phyloP scores from a whole-genome alignment of 768 basidiomycete species.

The Cubamyces lactineus region DNA sequence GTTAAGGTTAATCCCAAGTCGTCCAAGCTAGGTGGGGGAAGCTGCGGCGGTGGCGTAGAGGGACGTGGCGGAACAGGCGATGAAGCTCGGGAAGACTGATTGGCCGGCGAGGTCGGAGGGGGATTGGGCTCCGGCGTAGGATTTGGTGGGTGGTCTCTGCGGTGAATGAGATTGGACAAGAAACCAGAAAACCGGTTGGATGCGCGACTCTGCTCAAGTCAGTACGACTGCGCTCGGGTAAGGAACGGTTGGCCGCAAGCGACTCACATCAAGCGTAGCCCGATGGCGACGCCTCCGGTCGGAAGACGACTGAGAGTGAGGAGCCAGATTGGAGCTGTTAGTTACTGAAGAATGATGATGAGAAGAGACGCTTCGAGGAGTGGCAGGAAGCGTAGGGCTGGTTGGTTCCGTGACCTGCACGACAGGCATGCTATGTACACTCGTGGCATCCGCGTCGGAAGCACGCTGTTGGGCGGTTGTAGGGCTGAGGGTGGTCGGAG shows the following conservation, averaged over 20 bases:
- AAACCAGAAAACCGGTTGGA: constrained; percentile 85
- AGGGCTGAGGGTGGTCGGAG: constrained; percentile 39
- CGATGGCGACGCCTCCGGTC: constrained; percentile 45
- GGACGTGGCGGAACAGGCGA: constrained; percentile 60
- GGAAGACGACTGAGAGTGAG: constrained; percentile 20
- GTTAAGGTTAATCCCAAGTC: constrained; percentile 79
- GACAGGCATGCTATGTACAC: constrained; percentile 62
- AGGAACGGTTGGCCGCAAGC: constrained; percentile 10
- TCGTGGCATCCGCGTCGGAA: constrained; percentile 51
- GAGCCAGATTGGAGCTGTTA: constrained; percentile 30
- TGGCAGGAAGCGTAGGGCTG: constrained; percentile 30
- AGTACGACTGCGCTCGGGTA: constrained; percentile 11
- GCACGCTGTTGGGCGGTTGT: constrained; percentile 35
- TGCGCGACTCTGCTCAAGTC: constrained; percentile 50
- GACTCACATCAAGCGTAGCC: constrained; percentile 62
- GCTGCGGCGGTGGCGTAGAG: constrained; percentile 68
- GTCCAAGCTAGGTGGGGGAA: constrained; percentile 69
- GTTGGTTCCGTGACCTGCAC: constrained; percentile 53
- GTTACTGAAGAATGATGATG: constrained; percentile 38
- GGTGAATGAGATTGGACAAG: constrained; percentile 76
- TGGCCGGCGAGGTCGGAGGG: constrained; percentile 33
- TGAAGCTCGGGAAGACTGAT: constrained; percentile 50
- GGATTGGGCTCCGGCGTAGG: constrained; percentile 28
- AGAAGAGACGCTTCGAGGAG: constrained; percentile 36
- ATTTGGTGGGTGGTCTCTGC: constrained; percentile 53